Percentiles rank a stretch among this genome's conserved stretches.
phyloP scores from a whole-genome alignment of 2,329 filamentous ascomycete genomes.

The Nigrospora oryzae region DNA sequence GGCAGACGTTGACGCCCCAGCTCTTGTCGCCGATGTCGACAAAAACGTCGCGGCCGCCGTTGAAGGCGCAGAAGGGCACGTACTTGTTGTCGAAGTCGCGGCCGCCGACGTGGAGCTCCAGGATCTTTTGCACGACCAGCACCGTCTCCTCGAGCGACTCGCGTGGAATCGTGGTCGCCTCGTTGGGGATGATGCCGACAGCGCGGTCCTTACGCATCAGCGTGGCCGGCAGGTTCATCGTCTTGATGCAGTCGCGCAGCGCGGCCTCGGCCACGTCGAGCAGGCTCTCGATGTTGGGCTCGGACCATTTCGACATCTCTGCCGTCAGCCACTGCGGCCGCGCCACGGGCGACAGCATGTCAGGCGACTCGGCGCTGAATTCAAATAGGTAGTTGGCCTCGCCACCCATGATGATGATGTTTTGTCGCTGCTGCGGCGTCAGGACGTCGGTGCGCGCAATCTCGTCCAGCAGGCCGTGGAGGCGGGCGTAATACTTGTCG shows the following conservation, averaged over 20 bases:
- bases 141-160: conserved; percentile 96
- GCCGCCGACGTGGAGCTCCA: conserved; percentile 68
- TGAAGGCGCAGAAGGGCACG: conserved; percentile 95
- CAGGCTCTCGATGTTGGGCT: conserved; percentile 68
- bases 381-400: conserved; percentile 94
- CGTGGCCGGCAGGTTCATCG: conserved; percentile 69
- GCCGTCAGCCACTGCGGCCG: conserved; percentile 64
- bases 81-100: conserved; percentile 14
- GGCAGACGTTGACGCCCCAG: conserved; percentile 88
- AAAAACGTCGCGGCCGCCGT: conserved; percentile 95
- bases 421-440: conserved; percentile 60
- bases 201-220: conserved; percentile 84
- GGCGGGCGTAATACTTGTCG: conserved; percentile 74
- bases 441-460: conserved; percentile 53
- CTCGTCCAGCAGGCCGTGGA: conserved; percentile 80
- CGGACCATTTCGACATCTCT: conserved; percentile 70
- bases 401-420: conserved; percentile 86
- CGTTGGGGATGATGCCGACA: conserved; percentile 65
- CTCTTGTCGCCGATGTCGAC: conserved; percentile 98
- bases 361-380: conserved; percentile 55
- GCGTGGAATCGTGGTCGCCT: conserved; percentile 62
- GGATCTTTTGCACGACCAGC: conserved; percentile 82
- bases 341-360: conserved; percentile 61
- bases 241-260: conserved; percentile 70
- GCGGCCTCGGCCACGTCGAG: conserved; percentile 84